These are phyloP conservation scores for Ormosia semicastrata DNA, from an alignment of 306 rosid species.

Conservation along the genomic window DNA sequence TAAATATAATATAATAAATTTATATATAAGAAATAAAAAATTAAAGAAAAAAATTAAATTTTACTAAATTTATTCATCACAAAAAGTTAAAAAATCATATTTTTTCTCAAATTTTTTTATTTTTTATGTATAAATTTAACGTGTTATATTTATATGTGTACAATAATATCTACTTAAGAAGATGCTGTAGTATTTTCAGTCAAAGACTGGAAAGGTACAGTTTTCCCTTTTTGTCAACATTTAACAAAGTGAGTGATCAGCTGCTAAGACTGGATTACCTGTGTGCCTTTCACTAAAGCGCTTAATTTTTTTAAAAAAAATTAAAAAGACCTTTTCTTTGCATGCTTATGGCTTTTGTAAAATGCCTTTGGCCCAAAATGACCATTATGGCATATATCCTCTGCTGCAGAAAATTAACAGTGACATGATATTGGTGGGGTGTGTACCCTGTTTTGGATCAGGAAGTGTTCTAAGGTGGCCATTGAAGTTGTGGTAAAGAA, in stretches of 20 bases:
- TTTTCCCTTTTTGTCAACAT: background rate
- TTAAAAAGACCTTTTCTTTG: background rate
- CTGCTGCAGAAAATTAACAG: background rate
- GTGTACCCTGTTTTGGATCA: background rate
- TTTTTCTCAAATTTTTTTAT: no score
- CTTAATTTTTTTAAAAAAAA: background rate
- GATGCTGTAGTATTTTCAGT: background rate
- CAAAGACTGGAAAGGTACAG: background rate
- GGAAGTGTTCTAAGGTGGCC: background rate
- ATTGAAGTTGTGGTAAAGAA: slow-evolving; percentile 22
- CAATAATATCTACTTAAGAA: no score
- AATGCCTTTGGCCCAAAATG: background rate
- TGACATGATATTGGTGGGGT: slow-evolving; percentile 17
- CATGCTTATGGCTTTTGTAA: background rate
- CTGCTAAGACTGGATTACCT: background rate
- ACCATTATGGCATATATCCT: slow-evolving; percentile 3
- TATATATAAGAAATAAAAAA: no score
- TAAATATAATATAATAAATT: no score
- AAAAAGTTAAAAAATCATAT: no score
- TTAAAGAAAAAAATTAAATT: no score
- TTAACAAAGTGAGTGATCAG: background rate
- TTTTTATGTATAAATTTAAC: no score
- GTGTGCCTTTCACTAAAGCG: background rate
- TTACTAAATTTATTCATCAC: no score
- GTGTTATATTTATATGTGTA: no score